Conservation (phyloP, 2,329 filamentous ascomycete genomes). For the Sordariomycetes sp. region DNA sequence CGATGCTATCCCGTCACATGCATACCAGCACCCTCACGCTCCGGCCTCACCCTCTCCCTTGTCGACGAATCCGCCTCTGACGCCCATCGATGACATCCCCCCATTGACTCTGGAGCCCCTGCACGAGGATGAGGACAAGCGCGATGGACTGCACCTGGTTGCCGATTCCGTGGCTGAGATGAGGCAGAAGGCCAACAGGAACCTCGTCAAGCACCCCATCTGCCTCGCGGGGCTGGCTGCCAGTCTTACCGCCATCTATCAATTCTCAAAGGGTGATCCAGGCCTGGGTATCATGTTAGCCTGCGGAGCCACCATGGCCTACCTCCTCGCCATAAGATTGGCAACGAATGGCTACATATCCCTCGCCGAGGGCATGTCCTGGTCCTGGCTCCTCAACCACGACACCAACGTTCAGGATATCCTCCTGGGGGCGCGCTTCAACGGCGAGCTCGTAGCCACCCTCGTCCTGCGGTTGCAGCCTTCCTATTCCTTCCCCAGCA, state of each 20-base stretch:
- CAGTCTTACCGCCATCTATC: slow-evolving; percentile 33
- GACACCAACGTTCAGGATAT: slow-evolving; percentile 39
- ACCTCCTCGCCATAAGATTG: slow-evolving; percentile 52
- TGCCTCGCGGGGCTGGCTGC: slow-evolving; percentile 40
- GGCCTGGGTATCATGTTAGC: slow-evolving; percentile 47
- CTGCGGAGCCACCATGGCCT: slow-evolving; percentile 53
- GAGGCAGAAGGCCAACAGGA: slow-evolving; percentile 55
- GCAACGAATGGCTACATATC: slow-evolving; percentile 52
- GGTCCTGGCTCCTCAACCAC: slow-evolving; percentile 45
- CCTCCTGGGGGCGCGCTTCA: slow-evolving; percentile 58
- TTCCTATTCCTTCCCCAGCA: slow-evolving; percentile 9
- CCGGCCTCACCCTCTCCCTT: slow-evolving; percentile 26
- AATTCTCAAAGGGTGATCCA: slow-evolving; percentile 37
- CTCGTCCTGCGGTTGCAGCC: slow-evolving; percentile 59
- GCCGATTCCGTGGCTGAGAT: slow-evolving; percentile 80
- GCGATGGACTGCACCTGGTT: slow-evolving; percentile 61
- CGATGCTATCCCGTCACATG: slow-evolving; percentile 32
- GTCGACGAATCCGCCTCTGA: slow-evolving; percentile 26
- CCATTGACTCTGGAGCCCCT: slow-evolving; percentile 54
- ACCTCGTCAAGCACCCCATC: slow-evolving; percentile 55
- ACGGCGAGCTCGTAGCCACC: slow-evolving; percentile 60
- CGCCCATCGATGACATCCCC: slow-evolving; percentile 40
- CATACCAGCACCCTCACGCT: no score
- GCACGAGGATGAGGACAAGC: slow-evolving; percentile 47
- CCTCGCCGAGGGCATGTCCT: slow-evolving; percentile 50